Evolutionary conservation across 208 protist genomes (phyloP).

Genomic region (Acanthamoeba healyi): DNA sequence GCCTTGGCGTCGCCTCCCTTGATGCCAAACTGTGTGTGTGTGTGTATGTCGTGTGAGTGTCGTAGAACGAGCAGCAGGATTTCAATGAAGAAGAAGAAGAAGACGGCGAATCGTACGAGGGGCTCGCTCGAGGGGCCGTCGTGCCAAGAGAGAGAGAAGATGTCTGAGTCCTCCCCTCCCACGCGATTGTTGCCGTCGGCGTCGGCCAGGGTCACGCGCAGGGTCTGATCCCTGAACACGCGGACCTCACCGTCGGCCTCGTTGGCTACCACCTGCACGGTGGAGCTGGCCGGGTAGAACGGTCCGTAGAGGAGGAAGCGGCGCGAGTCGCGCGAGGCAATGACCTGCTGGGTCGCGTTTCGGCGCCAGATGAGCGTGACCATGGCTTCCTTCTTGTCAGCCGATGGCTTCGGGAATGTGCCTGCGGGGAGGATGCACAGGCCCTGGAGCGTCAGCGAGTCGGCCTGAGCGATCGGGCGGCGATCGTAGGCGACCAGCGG

Average conservation of each 20-base stretch:
- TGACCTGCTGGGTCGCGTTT: neutral
- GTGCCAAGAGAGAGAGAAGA: neutral
- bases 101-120: neutral
- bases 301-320: constrained; percentile 49
- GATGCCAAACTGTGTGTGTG: neutral
- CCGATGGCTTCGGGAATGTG: neutral
- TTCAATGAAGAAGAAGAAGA: neutral
- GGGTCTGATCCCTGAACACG: constrained; percentile 19
- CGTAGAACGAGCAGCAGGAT: too few relatives aligned
- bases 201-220: neutral
- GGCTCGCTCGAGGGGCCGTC: neutral
- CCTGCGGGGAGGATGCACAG: constrained; percentile 41
- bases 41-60: neutral
- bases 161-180: neutral
- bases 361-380: constrained; percentile 29
- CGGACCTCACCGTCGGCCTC: neutral
- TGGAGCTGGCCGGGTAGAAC: neutral
- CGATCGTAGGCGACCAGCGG: constrained; percentile 6
- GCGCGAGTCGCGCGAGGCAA: neutral
- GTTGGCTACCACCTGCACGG: constrained; percentile 15
- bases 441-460: constrained; percentile 11
- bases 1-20: neutral
- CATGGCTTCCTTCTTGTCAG: constrained; percentile 21
- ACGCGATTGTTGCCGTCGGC: constrained; percentile 26
- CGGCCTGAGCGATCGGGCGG: constrained; percentile 2